Evolutionary conservation across 768 basidiomycete genomes (phyloP), one percentile per base, ranked within the genome.

Genomic region (Pleurotus djamor): DNA sequence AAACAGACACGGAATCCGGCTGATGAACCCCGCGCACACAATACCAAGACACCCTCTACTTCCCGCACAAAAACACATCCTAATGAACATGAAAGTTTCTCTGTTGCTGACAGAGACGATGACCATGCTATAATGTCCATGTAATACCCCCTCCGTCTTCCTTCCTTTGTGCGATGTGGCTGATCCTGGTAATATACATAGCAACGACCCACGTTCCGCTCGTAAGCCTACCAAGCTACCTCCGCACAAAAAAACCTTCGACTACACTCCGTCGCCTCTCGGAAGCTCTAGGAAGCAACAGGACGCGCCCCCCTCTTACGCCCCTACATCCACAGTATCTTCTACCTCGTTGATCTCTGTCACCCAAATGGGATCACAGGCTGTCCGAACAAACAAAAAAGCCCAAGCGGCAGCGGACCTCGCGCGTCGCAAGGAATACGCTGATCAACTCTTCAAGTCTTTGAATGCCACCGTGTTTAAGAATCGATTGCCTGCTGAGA

Each of bases 401-500:
- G 71, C 74, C 0, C 67, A 69, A 44, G 69, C 67, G 12, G 73
- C 71, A 28, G 78, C 74, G 4, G 80, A 86, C 55, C 78, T 78
- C 52, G 71, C 68, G 33, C 74, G 72, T 45, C 76, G 78, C 16
- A 78, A 77, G 48, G 66, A 66, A 3, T 90, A 88, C 68, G 88
- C 90, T 2, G 69, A 77, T 36, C 64, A 76, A 28, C 68, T 91
- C n/a, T 91, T 89, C 61, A 62, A 68, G 10, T 83, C 85, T 62
- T 74, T 91, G 45, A 91, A 91, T 65, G 66, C 62, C 10, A 65
- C 67, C 1, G 79, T 90, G 35, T 92, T 92, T 63, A 73, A 78
- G 9, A 69, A 76, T 59, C 73, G 71, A 8, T 69, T 91, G 17
- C 88, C 89, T 3, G 66, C 68, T 14, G 69, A 79, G 5, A 87